Evolutionary conservation across 2,329 filamentous ascomycete species (phyloP).

Genomic region (Diaporthe helianthi): DNA sequence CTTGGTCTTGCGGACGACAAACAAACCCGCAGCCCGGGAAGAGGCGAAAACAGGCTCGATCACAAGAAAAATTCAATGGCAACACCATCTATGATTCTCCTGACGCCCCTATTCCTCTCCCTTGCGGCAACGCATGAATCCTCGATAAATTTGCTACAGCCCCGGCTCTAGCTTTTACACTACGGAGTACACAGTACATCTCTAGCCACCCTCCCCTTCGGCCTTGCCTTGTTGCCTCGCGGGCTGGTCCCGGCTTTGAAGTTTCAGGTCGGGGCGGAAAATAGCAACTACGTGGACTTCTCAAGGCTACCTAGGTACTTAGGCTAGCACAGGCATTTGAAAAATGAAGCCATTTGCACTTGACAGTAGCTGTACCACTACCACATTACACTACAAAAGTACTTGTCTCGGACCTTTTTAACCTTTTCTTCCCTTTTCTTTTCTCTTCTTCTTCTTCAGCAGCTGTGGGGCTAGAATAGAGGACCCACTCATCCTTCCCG

Average conservation of each 20-base stretch:
- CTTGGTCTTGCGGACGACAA: neutral
- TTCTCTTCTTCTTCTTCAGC: neutral
- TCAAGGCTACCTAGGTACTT: no score
- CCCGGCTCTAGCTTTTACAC: neutral
- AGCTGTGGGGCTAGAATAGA: constrained; percentile 2
- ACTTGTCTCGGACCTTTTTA: neutral
- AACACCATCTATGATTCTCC: neutral
- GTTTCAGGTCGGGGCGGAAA: constrained; percentile 15
- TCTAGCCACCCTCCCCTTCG: constrained; percentile 13
- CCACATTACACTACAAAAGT: neutral
- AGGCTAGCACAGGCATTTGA: neutral
- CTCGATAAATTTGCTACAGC: constrained; percentile 20
- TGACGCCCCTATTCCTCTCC: neutral
- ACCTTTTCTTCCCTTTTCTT: no score
- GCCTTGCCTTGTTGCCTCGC: neutral
- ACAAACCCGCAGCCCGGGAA: neutral
- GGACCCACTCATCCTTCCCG: constrained; percentile 7
- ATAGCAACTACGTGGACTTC: neutral
- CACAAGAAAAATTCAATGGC: neutral
- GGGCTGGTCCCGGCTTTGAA: constrained; percentile 14
- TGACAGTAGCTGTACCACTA: neutral
- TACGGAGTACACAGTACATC: no score
- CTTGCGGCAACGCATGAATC: neutral
- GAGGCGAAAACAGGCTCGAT: neutral
- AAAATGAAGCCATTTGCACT: neutral